Conservation (phyloP, 2,329 filamentous ascomycete genomes). For the Tolypocladium cylindrosporum region DNA sequence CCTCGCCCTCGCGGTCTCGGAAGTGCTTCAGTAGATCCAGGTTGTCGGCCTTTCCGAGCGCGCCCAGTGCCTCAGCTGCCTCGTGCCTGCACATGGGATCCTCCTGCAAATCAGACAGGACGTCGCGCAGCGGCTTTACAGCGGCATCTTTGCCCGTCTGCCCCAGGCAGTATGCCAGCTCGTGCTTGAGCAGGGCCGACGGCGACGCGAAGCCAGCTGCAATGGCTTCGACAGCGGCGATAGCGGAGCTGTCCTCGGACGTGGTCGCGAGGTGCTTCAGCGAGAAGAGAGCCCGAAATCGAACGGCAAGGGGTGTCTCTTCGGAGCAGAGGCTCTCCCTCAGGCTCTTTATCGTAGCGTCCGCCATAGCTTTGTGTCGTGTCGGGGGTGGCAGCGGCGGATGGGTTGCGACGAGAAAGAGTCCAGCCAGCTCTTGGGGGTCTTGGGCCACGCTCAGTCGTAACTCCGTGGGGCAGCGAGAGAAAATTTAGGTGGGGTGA, state of each 20-base stretch:
- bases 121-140: conserved; percentile 59
- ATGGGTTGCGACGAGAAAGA: not conserved
- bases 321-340: conserved; percentile 74
- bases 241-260: conserved; percentile 45
- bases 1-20: conserved; percentile 66
- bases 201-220: conserved; percentile 76
- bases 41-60: conserved; percentile 66
- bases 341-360: conserved; percentile 47
- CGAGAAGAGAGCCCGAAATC: conserved; percentile 95
- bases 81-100: conserved; percentile 95
- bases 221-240: conserved; percentile 63
- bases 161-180: conserved; percentile 92
- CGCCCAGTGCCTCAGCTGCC: conserved; percentile 88
- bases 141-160: conserved; percentile 75
- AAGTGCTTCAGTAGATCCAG: conserved; percentile 63
- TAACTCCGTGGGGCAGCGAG: conserved; percentile 6
- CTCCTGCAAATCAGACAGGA: conserved; percentile 69
- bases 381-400: not conserved
- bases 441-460: not conserved
- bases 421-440: not conserved
- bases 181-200: conserved; percentile 89
- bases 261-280: conserved; percentile 84
- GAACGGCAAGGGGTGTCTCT: conserved; percentile 68
- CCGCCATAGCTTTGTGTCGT: conserved; percentile 9
- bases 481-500: conserved; percentile 25